Base-by-base conservation (phyloP, 2,329 filamentous ascomycete genomes). In the Diplocarpon mali region DNA sequence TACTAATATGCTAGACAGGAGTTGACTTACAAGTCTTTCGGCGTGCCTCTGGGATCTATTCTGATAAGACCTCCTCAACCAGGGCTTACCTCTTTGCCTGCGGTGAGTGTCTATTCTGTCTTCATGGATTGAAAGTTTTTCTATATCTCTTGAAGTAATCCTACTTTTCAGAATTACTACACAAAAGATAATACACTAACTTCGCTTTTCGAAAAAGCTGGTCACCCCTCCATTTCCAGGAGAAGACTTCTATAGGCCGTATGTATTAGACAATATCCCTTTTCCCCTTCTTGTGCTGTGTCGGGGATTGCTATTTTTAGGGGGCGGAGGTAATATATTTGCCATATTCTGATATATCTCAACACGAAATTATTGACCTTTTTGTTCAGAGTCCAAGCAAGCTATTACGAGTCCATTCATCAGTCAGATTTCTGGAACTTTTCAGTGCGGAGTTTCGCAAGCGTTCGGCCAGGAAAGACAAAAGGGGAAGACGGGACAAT, bases 391-490 rank as follows among this genome's bases (percentile, higher is more conserved):
- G 35, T 41, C 11, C 40, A 42, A 14, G 40, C 35, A 42, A 14
- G 16, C 6, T 37, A 36, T 24, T 42, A 37, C 12, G 34, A 37
- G 30, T 14, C n/a, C 11, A 15, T 42, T 1, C 40, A 42, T 2
- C 32, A 42, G 36, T 6, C 15, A 8, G 13, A 30, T 12, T 42
- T 37, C 40, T 42, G 40, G 40, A 14, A 42, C 10, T 42, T 37
- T 16, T 27, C 13, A 8, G 24, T 42, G 2, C 32, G 40, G 2
- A 42, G 30, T 9, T 42, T 42, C 27, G 16, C 32, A 9, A 16
- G 28, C n/a, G 24, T 42, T 28, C 20, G 24, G 5, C 40, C 40
- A 2, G 27, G 34, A 10, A n/a, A 28, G 32, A 35, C 35, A 35
- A 11, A 9, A 28, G 28, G 13, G 20, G 24, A 20, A 6, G 8